These are phyloP conservation scores for Calonectria honghensis DNA, from an alignment of 2,329 filamentous ascomycete species.

Conservation along the genomic window DNA sequence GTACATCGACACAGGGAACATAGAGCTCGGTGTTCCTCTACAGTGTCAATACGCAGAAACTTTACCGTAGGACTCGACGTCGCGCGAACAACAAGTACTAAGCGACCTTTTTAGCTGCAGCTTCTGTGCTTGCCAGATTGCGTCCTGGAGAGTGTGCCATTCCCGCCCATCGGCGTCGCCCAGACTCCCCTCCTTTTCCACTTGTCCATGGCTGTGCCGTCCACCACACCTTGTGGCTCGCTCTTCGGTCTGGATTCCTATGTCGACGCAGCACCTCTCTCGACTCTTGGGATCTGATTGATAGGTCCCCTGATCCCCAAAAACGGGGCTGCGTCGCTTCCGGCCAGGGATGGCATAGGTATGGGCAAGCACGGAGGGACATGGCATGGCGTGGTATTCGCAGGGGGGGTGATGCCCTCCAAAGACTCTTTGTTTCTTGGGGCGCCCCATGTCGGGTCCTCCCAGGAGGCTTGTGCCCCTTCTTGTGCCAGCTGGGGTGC, in stretches of 20 bases:
- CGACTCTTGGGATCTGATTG: conserved; percentile 38
- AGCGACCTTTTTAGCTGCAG: conserved; percentile 22
- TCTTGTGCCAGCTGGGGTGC: conserved; percentile 29
- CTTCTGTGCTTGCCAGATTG: conserved; percentile 9
- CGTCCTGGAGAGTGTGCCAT: conserved; percentile 11
- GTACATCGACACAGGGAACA: not conserved
- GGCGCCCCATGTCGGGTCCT: conserved; percentile 31
- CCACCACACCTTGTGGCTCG: conserved; percentile 26
- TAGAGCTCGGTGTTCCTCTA: not conserved
- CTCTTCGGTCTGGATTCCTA: conserved; percentile 34
- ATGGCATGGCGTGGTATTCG: conserved; percentile 41
- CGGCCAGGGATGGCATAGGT: conserved; percentile 47
- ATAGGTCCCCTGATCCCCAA: conserved; percentile 47
- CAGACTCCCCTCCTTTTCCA: conserved; percentile 13
- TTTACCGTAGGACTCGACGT: conserved; percentile 25
- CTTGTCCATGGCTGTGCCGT: conserved; percentile 18
- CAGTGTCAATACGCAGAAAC: conserved; percentile 5
- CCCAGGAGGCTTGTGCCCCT: conserved; percentile 46
- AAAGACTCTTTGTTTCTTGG: conserved; percentile 42
- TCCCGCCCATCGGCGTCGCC: conserved; percentile 5
- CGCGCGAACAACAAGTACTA: conserved; percentile 21
- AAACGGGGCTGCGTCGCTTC: conserved; percentile 47
- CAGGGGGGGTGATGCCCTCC: conserved; percentile 37
- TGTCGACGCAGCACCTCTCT: conserved; percentile 27
- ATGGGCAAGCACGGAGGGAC: conserved; percentile 33